Conservation (phyloP, 768 basidiomycete genomes). For the Cystobasidium onofrii region DNA sequence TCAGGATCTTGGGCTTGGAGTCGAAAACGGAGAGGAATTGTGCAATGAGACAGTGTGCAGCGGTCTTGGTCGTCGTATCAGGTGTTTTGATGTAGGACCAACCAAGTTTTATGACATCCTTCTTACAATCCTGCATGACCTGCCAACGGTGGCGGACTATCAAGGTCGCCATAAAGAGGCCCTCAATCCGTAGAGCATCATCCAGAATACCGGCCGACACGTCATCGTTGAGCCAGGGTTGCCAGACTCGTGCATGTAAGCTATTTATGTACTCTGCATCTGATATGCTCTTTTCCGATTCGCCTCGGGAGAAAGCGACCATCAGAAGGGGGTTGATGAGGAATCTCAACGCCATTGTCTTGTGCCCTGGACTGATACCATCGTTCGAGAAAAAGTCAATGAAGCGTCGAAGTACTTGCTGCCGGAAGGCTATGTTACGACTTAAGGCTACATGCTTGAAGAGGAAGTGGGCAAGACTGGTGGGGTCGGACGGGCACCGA, state of each 20-base stretch:
- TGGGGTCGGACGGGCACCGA: slow-evolving; percentile 69
- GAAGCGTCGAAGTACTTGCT: slow-evolving; percentile 77
- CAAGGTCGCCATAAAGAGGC: slow-evolving; percentile 77
- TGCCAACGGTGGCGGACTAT: slow-evolving; percentile 74
- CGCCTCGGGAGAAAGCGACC: slow-evolving; percentile 60
- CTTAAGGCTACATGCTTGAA: slow-evolving; percentile 74
- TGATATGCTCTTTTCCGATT: slow-evolving; percentile 55
- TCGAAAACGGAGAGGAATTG: slow-evolving; percentile 84
- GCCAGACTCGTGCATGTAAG: slow-evolving; percentile 71
- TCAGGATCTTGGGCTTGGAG: slow-evolving; percentile 79
- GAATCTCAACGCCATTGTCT: slow-evolving; percentile 58
- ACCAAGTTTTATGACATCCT: slow-evolving; percentile 85
- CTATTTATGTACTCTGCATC: slow-evolving; percentile 62
- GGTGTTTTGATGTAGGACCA: slow-evolving; percentile 79
- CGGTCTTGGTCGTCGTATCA: slow-evolving; percentile 85
- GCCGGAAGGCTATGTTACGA: slow-evolving; percentile 57
- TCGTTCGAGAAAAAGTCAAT: slow-evolving; percentile 69
- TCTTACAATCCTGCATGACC: slow-evolving; percentile 72
- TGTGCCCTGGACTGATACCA: slow-evolving; percentile 62
- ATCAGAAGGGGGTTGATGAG: slow-evolving; percentile 79
- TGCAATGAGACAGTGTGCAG: slow-evolving; percentile 79
- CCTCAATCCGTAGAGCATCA: slow-evolving; percentile 81
- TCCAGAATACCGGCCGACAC: slow-evolving; percentile 48
- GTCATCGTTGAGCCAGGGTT: slow-evolving; percentile 60
- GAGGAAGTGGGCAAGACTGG: slow-evolving; percentile 70